These are phyloP conservation scores for Andrographis paniculata DNA, from an alignment of 305 asterid species.

Conservation along the genomic window DNA sequence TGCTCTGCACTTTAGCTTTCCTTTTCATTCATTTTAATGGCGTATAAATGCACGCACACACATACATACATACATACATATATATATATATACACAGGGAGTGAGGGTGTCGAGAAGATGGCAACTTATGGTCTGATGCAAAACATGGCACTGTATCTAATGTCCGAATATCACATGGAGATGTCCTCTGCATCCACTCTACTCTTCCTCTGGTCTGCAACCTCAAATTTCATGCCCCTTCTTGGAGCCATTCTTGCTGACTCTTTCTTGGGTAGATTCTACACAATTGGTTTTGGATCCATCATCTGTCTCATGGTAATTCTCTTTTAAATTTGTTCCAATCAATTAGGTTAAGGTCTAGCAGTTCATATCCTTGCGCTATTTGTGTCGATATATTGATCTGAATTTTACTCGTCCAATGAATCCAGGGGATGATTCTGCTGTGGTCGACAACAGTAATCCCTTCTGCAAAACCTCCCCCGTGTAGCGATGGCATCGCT, in stretches of 20 bases:
- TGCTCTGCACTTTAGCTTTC: no score
- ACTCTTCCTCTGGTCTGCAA: constrained; percentile 47
- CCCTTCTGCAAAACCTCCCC: constrained; percentile 58
- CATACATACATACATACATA: no score
- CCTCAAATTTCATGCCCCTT: constrained; percentile 37
- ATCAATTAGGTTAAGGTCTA: background rate
- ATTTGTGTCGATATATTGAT: no score
- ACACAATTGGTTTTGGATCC: constrained; percentile 52
- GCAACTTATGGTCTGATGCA: constrained; percentile 43
- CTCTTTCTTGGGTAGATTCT: constrained; percentile 53
- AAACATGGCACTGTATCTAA: constrained; percentile 52
- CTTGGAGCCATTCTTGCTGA: constrained; percentile 54
- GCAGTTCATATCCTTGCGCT: background rate
- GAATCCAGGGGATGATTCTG: constrained; percentile 54
- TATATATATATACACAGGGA: constrained; percentile 21
- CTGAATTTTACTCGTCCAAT: no score
- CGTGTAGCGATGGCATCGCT: constrained; percentile 25
- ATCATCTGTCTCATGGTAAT: constrained; percentile 39
- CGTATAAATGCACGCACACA: no score
- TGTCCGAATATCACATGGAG: constrained; percentile 41
- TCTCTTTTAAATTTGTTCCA: background rate
- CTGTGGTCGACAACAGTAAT: constrained; percentile 66
- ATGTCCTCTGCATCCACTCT: constrained; percentile 36
- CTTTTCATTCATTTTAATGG: no score
- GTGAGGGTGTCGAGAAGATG: constrained; percentile 47